phyloP scores from a whole-genome alignment of 768 basidiomycete genomes.

The Rhizopogon rudus region DNA sequence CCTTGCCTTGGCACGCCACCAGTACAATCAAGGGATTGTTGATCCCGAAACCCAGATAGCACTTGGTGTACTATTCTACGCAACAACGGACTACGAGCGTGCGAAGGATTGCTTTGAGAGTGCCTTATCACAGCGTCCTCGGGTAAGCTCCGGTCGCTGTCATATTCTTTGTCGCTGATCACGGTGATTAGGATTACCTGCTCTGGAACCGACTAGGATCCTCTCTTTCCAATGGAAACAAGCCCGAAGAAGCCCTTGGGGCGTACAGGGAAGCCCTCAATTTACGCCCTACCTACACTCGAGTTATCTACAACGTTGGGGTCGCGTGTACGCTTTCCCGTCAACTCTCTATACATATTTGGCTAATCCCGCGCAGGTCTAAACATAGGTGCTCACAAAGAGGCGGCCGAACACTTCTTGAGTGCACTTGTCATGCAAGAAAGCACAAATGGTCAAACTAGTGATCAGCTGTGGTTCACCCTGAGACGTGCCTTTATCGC shows the following conservation, averaged over 20 bases:
- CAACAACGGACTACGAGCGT: constrained; percentile 76
- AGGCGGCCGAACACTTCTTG: constrained; percentile 94
- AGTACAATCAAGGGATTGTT: constrained; percentile 64
- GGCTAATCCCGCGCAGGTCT: constrained; percentile 51
- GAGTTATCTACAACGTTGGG: constrained; percentile 96
- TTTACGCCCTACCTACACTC: constrained; percentile 91
- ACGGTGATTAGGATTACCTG: constrained; percentile 65
- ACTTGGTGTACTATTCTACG: constrained; percentile 90
- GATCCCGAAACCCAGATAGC: constrained; percentile 94
- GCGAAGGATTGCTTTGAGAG: constrained; percentile 95
- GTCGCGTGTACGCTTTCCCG: constrained; percentile 73
- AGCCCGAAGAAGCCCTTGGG: constrained; percentile 89
- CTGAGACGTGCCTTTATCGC: constrained; percentile 73
- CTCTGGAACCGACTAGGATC: constrained; percentile 97
- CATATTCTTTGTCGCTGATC: neutral
- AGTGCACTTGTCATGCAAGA: constrained; percentile 81
- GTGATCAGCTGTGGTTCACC: constrained; percentile 87
- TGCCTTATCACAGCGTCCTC: constrained; percentile 75
- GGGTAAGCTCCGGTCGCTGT: constrained; percentile 33
- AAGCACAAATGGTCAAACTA: constrained; percentile 60
- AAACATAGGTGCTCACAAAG: constrained; percentile 92
- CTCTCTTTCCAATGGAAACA: constrained; percentile 88
- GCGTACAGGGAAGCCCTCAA: constrained; percentile 88
- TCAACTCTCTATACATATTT: neutral
- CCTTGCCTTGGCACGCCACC: constrained; percentile 74